Conservation (phyloP, 2,329 filamentous ascomycete species). For the Chaetomium sp. region DNA sequence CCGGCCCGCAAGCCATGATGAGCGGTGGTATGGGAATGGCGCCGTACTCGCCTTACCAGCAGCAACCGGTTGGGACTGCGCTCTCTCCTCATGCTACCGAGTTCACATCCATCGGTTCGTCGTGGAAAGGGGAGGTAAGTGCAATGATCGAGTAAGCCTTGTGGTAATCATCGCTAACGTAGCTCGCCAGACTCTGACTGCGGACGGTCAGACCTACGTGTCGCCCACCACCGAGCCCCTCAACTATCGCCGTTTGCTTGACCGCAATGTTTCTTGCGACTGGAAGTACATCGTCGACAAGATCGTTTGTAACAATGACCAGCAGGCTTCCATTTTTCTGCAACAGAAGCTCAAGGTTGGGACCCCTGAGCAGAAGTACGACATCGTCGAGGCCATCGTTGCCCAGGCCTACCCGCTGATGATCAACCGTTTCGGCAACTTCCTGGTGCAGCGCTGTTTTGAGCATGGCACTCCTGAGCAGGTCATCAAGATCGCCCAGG, state of each 20-base stretch:
- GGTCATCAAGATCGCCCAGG: conserved; percentile 89
- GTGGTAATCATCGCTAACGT: conserved; percentile 16
- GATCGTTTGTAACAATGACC: conserved; percentile 98
- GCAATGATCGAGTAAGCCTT: background rate
- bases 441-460: conserved; percentile 97
- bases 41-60: conserved; percentile 54
- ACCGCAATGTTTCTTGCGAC: conserved; percentile 95
- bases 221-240: conserved; percentile 80
- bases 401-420: conserved; percentile 93
- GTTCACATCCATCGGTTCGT: conserved; percentile 60
- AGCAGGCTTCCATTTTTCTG: conserved; percentile 97
- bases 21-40: conserved; percentile 45
- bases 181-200: conserved; percentile 43
- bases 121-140: conserved; percentile 60
- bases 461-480: conserved; percentile 96
- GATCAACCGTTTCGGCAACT: conserved; percentile 98
- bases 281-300: conserved; percentile 99
- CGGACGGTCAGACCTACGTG: conserved; percentile 74
- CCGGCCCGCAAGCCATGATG: conserved; percentile 37
- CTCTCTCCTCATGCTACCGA: conserved; percentile 75
- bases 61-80: conserved; percentile 63
- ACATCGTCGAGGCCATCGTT: conserved; percentile 95
- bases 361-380: conserved; percentile 91
- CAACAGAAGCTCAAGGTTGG: conserved; percentile 99
- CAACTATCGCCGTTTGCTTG: conserved; percentile 92